A percentile compares a stretch with the other conserved stretches of the same genome.
phyloP scores from a whole-genome alignment of 2,329 filamentous ascomycete species.

The Escovopsis sp. region DNA sequence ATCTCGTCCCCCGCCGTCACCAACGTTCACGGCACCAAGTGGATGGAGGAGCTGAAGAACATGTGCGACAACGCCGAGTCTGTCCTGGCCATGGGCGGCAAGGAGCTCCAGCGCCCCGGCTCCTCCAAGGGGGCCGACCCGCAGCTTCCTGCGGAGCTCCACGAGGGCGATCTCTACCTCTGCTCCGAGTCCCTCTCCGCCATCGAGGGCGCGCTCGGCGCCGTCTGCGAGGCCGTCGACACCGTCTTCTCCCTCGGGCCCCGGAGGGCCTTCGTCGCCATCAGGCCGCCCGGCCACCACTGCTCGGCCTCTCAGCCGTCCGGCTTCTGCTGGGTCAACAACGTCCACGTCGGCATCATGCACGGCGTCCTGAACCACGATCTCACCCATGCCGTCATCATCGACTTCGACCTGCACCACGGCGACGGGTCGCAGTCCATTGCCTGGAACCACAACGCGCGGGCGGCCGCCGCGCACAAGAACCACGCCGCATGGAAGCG shows the following conservation, averaged over 20 bases:
- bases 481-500: conserved; percentile 66
- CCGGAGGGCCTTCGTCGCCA: conserved; percentile 74
- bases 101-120: conserved; percentile 59
- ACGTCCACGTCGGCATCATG: conserved; percentile 92
- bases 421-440: conserved; percentile 94
- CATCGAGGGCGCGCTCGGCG: conserved; percentile 80
- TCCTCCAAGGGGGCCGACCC: conserved; percentile 36
- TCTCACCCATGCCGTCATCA: conserved; percentile 82
- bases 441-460: conserved; percentile 75
- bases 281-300: conserved; percentile 88
- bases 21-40: conserved; percentile 77
- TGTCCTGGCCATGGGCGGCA: conserved; percentile 61
- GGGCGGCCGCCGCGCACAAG: conserved; percentile 44
- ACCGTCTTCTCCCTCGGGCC: conserved; percentile 55
- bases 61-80: conserved; percentile 73
- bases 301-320: conserved; percentile 82
- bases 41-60: conserved; percentile 80
- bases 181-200: conserved; percentile 74
- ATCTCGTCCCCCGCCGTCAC: conserved; percentile 66
- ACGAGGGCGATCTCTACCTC: conserved; percentile 83
- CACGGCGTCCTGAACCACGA: conserved; percentile 73
- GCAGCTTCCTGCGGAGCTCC: conserved; percentile 42
- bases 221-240: conserved; percentile 87
- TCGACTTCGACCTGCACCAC: conserved; percentile 85
- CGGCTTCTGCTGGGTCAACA: conserved; percentile 97